Base-by-base conservation (phyloP, 345 rosid species). In the Sisymbrium altissimum region DNA sequence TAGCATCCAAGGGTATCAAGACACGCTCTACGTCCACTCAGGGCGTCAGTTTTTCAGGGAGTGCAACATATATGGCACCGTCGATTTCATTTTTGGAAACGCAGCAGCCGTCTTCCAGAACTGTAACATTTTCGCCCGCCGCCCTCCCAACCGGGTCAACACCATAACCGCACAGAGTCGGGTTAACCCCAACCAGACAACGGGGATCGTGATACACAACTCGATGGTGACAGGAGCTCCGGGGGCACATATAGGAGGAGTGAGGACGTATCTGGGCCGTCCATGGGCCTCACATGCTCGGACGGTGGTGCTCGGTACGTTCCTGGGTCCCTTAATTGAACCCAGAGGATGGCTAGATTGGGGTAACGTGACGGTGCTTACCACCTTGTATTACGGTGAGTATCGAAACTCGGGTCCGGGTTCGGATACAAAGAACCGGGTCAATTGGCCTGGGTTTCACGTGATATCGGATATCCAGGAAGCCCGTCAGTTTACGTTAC, bases 1-100 rank as follows among this genome's bases (percentile, higher is more conserved):
- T 17, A 68, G 88, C 50, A 60, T 85, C 17, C 84, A 84, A 59
- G 87, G 85, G 4, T 84, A 84, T 68, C 89, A 88, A 35, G 91
- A 86, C 70, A 86, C 89, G 0, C 81, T 86, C 30, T 88, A 74
- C 33, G 85, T 72, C 5, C 89, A 84, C 82, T 82, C 87, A 0
- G 76, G 83, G 13, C 52, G 87, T 15, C 89, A 88, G 48, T 88
- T 85, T 68, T 86, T 84, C 53, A 76, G 64, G 13, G 78, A 83
- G 18, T 85, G 93, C 45, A 59, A 77, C 56, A 65, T 88, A 11
- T 79, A 82, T 38, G 89, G 87, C 27, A 86, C 90, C 0, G 81
- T 81, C 0, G 85, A 86, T 68, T 84, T 86, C 74, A 86, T 82
- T 7, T 84, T 84, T 30, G 83, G 90, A 11, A 81, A 86, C 17